Percentiles rank a stretch among this genome's conserved stretches.
Conservation (phyloP, 176 grass and related monocot genomes). For the Triticum aestivum region DNA sequence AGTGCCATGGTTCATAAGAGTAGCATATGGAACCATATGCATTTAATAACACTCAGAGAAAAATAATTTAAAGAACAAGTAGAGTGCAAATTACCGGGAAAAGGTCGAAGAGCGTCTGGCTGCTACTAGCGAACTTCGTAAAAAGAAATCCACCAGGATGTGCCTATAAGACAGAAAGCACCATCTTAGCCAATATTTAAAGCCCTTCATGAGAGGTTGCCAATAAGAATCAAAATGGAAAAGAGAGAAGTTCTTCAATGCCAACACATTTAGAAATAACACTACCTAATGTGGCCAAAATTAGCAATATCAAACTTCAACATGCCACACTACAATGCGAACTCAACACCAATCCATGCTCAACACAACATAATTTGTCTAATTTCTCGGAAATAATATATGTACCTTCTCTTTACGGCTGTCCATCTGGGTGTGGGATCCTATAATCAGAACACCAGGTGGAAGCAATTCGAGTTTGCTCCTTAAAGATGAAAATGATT, state of each 20-base stretch:
- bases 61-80: constrained; percentile 12
- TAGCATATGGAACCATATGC: constrained; percentile 18
- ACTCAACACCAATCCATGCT: neutral
- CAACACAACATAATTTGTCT: neutral
- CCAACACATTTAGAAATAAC: neutral
- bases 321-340: constrained; percentile 7
- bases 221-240: constrained; percentile 16
- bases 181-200: constrained; percentile 34
- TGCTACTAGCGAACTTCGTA: constrained; percentile 93
- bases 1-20: constrained; percentile 6
- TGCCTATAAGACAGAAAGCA: constrained; percentile 54
- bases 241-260: neutral
- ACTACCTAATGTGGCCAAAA: neutral
- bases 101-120: constrained; percentile 91
- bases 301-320: neutral
- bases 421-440: constrained; percentile 84
- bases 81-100: constrained; percentile 67
- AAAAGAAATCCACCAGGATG: constrained; percentile 98
- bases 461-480: constrained; percentile 80
- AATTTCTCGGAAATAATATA: constrained; percentile 24
- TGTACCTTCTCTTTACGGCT: constrained; percentile 99
- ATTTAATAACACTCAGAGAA: constrained; percentile 4
- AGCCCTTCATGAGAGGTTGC: neutral
- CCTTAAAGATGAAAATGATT: constrained; percentile 71
- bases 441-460: constrained; percentile 88